Evolutionary conservation across 768 basidiomycete species (phyloP), one percentile per base, ranked within the genome.

Genomic region (Floccularia luteovirens): DNA sequence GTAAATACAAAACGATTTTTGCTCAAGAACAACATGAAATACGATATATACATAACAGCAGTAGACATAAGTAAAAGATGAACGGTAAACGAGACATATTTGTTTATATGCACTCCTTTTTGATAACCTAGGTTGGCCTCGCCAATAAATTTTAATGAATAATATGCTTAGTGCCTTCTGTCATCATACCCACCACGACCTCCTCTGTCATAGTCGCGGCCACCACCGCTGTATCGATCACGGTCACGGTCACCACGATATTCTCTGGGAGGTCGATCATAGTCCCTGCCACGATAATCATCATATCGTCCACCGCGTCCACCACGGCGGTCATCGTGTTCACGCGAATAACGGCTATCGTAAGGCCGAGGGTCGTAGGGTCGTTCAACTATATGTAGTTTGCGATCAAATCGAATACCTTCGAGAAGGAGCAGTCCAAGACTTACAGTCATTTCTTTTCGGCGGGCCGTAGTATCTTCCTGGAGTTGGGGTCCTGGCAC

Each of bases 381-480:
- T 23, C 90, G 77, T 55, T 91, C 88, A 47, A 75, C 90, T 81
- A 43, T 8, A 28, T 14, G 14, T 8, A 28, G n/a, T n/a, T n/a
- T n/a, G n/a, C n/a, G n/a, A n/a, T n/a, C n/a, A n/a, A n/a, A n/a
- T n/a, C n/a, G n/a, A n/a, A n/a, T n/a, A n/a, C n/a, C n/a, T n/a
- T n/a, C n/a, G n/a, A n/a, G n/a, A n/a, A n/a, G n/a, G n/a, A n/a
- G n/a, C n/a, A n/a, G n/a, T n/a, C n/a, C n/a, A n/a, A n/a, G 24
- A 60, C 74, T 43, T 50, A 82, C 82, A 59, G 45, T 83, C 81
- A 43, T 67, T 63, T 27, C 87, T 74, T 65, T 93, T 91, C 31
- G 91, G 89, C 34, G 91, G 90, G 0, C 91, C 93, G 46, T 88
- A 90, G 74, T 99, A 99, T 39, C 85, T 68, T 20, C 94, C 94